These are phyloP conservation scores for Penicillium decumbens DNA, from an alignment of 2,329 filamentous ascomycete species.

Conservation along the genomic window DNA sequence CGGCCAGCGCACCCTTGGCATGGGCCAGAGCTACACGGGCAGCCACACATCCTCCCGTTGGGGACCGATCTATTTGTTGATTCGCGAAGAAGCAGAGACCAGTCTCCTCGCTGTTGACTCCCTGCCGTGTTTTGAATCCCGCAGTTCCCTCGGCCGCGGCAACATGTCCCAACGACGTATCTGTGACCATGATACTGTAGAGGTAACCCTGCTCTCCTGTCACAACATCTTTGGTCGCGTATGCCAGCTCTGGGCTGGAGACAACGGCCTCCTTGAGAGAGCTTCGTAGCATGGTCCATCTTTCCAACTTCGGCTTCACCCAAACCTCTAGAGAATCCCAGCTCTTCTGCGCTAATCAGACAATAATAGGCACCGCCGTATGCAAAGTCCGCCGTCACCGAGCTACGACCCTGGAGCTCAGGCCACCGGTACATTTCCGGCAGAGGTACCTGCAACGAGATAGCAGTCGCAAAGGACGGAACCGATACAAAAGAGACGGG, in stretches of 20 bases:
- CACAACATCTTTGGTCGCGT: slow-evolving; percentile 1
- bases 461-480: slow-evolving; percentile 40
- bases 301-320: slow-evolving; percentile 26
- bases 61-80: slow-evolving; percentile 46
- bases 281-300: slow-evolving; percentile 31
- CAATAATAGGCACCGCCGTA: slow-evolving; percentile 48
- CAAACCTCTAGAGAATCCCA: slow-evolving; percentile 39
- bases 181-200: slow-evolving; percentile 18
- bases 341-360: slow-evolving; percentile 33
- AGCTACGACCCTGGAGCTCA: slow-evolving; percentile 27
- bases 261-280: slow-evolving; percentile 33
- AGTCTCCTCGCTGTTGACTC: slow-evolving; percentile 34
- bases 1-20: slow-evolving; percentile 23
- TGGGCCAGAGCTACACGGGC: slow-evolving; percentile 37
- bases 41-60: slow-evolving; percentile 37
- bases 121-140: slow-evolving; percentile 14
- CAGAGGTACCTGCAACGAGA: slow-evolving; percentile 30
- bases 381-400: slow-evolving; percentile 34
- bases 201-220: slow-evolving; percentile 14
- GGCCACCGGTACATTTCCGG: slow-evolving; percentile 35
- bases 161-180: slow-evolving; percentile 20
- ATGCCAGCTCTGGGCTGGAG: slow-evolving; percentile 4
- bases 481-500: slow-evolving; percentile 43
- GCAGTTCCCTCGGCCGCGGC: slow-evolving; percentile 24
- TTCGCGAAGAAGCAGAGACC: slow-evolving; percentile 46